Conservation (phyloP, 345 rosid species). For the Boechera divaricarpa region DNA sequence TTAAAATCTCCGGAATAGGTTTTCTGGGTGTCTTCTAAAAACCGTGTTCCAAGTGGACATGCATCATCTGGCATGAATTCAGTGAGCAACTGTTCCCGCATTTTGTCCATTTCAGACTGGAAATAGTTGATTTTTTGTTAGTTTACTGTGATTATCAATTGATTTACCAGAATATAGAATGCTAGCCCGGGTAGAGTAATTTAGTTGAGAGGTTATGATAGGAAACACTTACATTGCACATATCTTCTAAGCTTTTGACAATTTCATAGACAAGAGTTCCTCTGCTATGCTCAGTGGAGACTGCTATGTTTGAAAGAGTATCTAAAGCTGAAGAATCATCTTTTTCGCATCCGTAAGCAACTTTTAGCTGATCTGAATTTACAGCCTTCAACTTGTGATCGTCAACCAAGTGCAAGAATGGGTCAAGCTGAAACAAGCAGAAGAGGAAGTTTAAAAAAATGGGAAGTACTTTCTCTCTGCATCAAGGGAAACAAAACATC, state of each 20-base stretch:
- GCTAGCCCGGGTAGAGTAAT: not conserved
- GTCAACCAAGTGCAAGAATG: constrained; percentile 76
- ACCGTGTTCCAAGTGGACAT: constrained; percentile 74
- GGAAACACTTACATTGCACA: constrained; percentile 59
- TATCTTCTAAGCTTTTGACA: constrained; percentile 64
- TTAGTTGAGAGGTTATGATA: constrained; percentile 23
- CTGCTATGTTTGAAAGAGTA: constrained; percentile 62
- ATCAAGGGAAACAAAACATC: constrained; percentile 16
- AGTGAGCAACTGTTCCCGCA: constrained; percentile 61
- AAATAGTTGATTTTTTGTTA: constrained; percentile 37
- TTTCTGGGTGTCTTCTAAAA: constrained; percentile 54
- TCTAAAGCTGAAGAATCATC: constrained; percentile 69
- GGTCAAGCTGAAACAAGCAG: constrained; percentile 70
- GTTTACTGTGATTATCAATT: constrained; percentile 15
- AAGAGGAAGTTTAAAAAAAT: constrained; percentile 23
- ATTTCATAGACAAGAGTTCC: constrained; percentile 73
- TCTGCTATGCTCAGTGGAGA: constrained; percentile 61
- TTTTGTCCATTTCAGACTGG: constrained; percentile 64
- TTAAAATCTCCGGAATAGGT: constrained; percentile 45
- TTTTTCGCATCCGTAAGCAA: constrained; percentile 69
- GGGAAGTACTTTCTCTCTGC: constrained; percentile 3
- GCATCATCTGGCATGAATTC: constrained; percentile 90
- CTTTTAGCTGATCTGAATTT: constrained; percentile 45
- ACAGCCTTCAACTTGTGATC: constrained; percentile 77
- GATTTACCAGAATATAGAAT: constrained; percentile 1